Percentiles rank a stretch among this genome's conserved stretches.
These are phyloP conservation scores for Tricholoma sp. DNA, from an alignment of 768 basidiomycete species.

Conservation along the genomic window DNA sequence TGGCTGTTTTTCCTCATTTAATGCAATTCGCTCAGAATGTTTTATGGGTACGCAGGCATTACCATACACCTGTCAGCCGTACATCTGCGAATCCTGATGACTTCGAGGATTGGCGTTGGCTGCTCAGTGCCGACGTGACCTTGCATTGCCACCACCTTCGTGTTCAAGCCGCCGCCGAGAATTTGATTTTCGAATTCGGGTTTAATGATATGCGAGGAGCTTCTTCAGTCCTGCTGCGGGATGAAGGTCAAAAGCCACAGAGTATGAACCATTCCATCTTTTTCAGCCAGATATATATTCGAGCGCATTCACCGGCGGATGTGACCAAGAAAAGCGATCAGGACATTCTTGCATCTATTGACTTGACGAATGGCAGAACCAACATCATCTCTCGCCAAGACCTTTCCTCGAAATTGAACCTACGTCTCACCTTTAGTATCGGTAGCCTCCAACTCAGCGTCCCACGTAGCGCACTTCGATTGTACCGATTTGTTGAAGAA, in stretches of 20 bases:
- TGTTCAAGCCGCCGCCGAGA: constrained; percentile 66
- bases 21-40: constrained; percentile 55
- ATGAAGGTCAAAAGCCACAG: constrained; percentile 24
- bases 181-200: constrained; percentile 59
- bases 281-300: constrained; percentile 50
- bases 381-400: constrained; percentile 48
- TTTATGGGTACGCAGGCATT: constrained; percentile 44
- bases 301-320: constrained; percentile 50
- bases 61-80: constrained; percentile 12
- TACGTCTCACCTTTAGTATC: constrained; percentile 41
- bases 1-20: constrained; percentile 51
- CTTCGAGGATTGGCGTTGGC: neutral
- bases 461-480: constrained; percentile 75
- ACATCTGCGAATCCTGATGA: constrained; percentile 2
- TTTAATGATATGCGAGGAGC: constrained; percentile 33
- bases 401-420: constrained; percentile 25
- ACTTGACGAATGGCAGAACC: constrained; percentile 39
- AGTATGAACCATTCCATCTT: constrained; percentile 44
- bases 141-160: constrained; percentile 39
- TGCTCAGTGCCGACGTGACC: constrained; percentile 30
- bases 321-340: constrained; percentile 35
- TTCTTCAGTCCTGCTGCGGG: constrained; percentile 29
- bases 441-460: constrained; percentile 50
- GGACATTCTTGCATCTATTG: constrained; percentile 59
- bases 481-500: constrained; percentile 76